These are phyloP conservation scores for Stevia rebaudiana DNA, from an alignment of 140 eudicot genomes.

Conservation along the genomic window DNA sequence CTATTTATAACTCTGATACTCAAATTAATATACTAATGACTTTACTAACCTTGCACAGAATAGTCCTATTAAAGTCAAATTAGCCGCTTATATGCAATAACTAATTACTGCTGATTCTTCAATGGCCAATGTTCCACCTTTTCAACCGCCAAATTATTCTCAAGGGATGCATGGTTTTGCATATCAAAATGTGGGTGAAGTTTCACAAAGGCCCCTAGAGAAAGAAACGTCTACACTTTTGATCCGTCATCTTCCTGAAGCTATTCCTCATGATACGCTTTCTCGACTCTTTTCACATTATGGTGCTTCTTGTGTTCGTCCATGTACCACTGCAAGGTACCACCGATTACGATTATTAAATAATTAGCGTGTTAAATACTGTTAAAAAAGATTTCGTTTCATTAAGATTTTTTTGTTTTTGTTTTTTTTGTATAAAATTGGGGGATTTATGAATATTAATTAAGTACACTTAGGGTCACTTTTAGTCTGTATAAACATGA, in stretches of 20 bases:
- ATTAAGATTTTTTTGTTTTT: not conserved
- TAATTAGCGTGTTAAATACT: not conserved
- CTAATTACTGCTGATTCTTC: slow-evolving; percentile 8
- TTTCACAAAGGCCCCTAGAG: slow-evolving; percentile 1
- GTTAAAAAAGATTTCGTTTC: not conserved
- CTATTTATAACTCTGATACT: slow-evolving; percentile 2
- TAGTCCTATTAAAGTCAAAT: slow-evolving; percentile 10
- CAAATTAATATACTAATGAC: slow-evolving; percentile 1
- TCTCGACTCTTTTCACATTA: slow-evolving; percentile 68
- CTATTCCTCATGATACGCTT: slow-evolving; percentile 72
- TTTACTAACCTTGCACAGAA: slow-evolving; percentile 5
- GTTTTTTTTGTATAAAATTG: not conserved
- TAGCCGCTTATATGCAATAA: slow-evolving; percentile 8
- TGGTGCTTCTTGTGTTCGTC: slow-evolving; percentile 76
- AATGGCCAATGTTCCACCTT: slow-evolving; percentile 44
- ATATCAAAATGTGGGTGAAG: slow-evolving; percentile 1
- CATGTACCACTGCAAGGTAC: slow-evolving; percentile 61
- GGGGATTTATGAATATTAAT: too few species aligned
- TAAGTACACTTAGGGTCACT: too few species aligned
- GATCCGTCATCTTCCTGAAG: slow-evolving; percentile 36
- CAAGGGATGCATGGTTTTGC: slow-evolving; percentile 25
- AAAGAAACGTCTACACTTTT: slow-evolving; percentile 3
- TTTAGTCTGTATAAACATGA: not conserved
- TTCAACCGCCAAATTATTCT: slow-evolving; percentile 25
- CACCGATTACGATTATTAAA: not conserved